phyloP scores from a whole-genome alignment of 2,329 filamentous ascomycete species.

The Fusarium burgessii region DNA sequence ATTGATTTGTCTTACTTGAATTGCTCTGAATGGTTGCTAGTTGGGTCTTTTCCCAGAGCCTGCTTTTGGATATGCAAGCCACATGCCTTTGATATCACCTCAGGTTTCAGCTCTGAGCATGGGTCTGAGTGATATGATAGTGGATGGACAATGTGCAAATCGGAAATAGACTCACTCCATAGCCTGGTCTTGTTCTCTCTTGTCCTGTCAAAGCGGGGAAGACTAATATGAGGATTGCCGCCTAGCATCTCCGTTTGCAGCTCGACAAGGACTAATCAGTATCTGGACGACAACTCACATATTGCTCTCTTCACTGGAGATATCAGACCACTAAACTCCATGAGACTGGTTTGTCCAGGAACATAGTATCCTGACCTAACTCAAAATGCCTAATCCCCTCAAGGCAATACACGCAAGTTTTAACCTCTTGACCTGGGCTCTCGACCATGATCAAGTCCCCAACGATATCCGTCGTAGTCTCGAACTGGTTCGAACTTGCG shows the following conservation, averaged over 20 bases:
- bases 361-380: not conserved
- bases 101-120: constrained; percentile 10
- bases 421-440: constrained; percentile 26
- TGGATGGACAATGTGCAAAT: constrained; percentile 10
- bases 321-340: not conserved
- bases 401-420: constrained; percentile 26
- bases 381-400: constrained; percentile 27
- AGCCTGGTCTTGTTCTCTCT: not conserved
- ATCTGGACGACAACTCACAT: not conserved
- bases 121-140: not conserved
- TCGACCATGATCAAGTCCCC: constrained; percentile 46
- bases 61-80: constrained; percentile 20
- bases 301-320: not conserved
- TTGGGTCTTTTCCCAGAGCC: constrained; percentile 1
- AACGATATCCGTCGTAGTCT: constrained; percentile 46
- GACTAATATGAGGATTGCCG: not conserved
- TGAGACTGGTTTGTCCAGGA: too few species aligned
- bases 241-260: not conserved
- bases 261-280: not conserved
- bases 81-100: not conserved
- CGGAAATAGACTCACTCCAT: not conserved
- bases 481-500: constrained; percentile 50
- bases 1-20: not conserved
- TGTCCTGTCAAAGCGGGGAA: not conserved
- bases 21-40: not conserved